Percentiles rank a stretch among this genome's conserved stretches.
phyloP scores from a whole-genome alignment of 345 rosid species.

The Durio zibethinus region DNA sequence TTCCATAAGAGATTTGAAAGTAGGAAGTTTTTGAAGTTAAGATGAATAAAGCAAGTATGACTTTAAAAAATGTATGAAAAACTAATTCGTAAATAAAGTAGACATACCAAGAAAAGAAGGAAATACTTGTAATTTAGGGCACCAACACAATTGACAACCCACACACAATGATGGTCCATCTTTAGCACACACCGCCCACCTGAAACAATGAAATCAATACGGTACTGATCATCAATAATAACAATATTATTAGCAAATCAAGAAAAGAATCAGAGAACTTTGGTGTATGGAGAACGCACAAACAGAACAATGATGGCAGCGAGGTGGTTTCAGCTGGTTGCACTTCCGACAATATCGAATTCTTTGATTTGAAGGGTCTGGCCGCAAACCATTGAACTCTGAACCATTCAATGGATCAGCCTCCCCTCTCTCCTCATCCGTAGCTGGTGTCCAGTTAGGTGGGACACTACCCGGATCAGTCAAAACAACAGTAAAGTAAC shows the following conservation, averaged over 20 bases:
- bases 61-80: not conserved
- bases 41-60: not conserved
- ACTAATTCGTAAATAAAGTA: constrained; percentile 6
- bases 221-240: constrained; percentile 14
- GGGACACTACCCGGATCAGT: constrained; percentile 95
- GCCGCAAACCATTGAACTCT: constrained; percentile 50
- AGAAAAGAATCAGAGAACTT: not conserved
- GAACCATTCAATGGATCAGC: constrained; percentile 62
- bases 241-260: not conserved
- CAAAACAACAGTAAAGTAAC: constrained; percentile 92
- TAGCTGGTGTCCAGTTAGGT: constrained; percentile 73
- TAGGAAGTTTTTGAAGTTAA: not conserved
- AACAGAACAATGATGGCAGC: constrained; percentile 96
- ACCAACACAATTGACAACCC: constrained; percentile 99
- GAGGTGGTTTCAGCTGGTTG: constrained; percentile 86
- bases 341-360: constrained; percentile 85
- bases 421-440: constrained; percentile 85
- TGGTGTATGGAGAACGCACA: constrained; percentile 47
- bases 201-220: constrained; percentile 32
- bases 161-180: constrained; percentile 99
- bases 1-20: not conserved
- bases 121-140: constrained; percentile 91
- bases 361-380: constrained; percentile 59
- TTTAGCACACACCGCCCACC: constrained; percentile 92
- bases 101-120: constrained; percentile 90